These are phyloP conservation scores for Gastrolobium bilobum DNA, from an alignment of 306 rosid genomes.

Conservation along the genomic window DNA sequence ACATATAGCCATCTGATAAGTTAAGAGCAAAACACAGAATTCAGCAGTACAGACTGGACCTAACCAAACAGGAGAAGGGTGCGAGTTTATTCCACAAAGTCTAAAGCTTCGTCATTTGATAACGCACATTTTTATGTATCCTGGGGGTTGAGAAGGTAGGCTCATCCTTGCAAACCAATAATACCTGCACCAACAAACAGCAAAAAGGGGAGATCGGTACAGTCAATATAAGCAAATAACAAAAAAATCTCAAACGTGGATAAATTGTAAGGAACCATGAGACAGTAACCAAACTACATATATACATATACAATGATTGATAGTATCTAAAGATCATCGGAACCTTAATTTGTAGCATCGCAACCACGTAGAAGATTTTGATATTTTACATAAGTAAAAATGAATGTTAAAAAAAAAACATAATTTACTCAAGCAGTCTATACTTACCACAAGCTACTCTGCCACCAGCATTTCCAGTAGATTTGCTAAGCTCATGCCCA, in stretches of 20 bases:
- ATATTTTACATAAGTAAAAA: not conserved
- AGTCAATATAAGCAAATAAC: conserved; percentile 31
- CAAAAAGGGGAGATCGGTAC: not conserved
- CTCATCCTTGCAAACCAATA: conserved; percentile 90
- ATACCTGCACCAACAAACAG: conserved; percentile 59
- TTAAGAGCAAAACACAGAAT: conserved; percentile 24
- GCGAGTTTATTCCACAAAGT: conserved; percentile 48
- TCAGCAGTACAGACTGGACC: conserved; percentile 45
- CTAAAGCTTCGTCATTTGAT: not conserved
- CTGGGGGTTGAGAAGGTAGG: not conserved
- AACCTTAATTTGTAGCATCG: conserved; percentile 2
- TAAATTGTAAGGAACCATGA: not conserved
- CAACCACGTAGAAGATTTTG: not conserved
- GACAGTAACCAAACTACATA: not conserved
- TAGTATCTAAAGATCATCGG: not conserved
- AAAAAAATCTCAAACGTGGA: not conserved
- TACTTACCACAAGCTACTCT: conserved; percentile 91
- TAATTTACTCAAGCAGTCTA: not conserved
- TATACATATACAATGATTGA: not conserved
- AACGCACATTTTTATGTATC: conserved; percentile 12
- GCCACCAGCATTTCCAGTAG: conserved; percentile 98
- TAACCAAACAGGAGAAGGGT: conserved; percentile 34
- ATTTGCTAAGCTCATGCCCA: conserved; percentile 95
- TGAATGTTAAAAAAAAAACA: conserved; percentile 8
- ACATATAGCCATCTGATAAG: conserved; percentile 31